Evolutionary conservation across 257 asterid species (phyloP).

Genomic region (Solanum lycopersicoides): DNA sequence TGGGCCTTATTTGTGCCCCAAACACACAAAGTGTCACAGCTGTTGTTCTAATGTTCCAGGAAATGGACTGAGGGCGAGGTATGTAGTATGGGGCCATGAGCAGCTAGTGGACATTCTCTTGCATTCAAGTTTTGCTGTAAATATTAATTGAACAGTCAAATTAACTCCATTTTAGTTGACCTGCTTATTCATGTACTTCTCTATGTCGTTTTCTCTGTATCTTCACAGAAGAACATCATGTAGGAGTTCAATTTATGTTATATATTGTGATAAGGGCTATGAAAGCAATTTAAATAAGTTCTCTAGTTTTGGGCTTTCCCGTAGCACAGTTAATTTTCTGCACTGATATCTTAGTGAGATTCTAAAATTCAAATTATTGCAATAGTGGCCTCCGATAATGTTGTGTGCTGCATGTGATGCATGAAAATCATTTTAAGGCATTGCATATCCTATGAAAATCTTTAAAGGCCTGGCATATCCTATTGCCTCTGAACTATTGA

Average conservation of each 20-base stretch:
- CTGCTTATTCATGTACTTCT: background rate
- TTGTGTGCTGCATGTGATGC: background rate
- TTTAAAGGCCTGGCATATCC: background rate
- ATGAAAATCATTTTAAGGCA: background rate
- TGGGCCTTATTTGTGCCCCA: slow-evolving; percentile 93
- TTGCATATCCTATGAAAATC: background rate
- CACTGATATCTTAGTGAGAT: background rate
- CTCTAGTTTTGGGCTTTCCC: background rate
- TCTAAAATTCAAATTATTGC: background rate
- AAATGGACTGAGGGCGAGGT: slow-evolving; percentile 93
- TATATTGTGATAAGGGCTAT: background rate
- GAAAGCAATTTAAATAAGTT: background rate
- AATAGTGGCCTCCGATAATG: background rate
- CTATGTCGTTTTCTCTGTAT: background rate
- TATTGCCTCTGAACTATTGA: background rate
- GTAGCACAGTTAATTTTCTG: background rate
- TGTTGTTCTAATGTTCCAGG: slow-evolving; percentile 92
- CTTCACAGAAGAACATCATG: background rate
- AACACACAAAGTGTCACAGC: slow-evolving; percentile 94
- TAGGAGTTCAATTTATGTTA: background rate
- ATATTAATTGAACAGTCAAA: background rate
- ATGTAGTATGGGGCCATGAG: slow-evolving; percentile 6
- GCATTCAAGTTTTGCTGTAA: background rate
- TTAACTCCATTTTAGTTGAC: background rate
- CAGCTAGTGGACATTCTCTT: background rate